Evolutionary conservation across 2,329 filamentous ascomycete genomes (phyloP).

Genomic region (Pseudocercospora ulei): DNA sequence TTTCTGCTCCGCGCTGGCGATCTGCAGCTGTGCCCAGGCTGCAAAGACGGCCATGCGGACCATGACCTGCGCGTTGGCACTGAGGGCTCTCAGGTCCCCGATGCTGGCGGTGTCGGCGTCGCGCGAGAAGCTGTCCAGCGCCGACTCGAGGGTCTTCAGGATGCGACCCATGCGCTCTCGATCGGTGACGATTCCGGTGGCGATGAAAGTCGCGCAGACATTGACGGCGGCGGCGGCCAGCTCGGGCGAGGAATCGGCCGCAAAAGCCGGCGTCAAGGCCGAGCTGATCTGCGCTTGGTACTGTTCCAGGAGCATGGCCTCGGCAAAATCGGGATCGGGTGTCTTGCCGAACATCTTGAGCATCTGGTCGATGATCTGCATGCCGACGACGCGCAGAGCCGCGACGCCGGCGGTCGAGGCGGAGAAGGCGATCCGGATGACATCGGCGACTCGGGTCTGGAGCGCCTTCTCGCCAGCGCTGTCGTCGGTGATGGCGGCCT

Average conservation of each 20-base stretch:
- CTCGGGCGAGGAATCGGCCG: constrained; percentile 88
- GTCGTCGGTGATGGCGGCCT: constrained; percentile 66
- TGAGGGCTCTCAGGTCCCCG: constrained; percentile 83
- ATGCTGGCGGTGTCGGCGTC: constrained; percentile 76
- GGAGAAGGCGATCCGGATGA: constrained; percentile 93
- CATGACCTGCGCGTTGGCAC: constrained; percentile 95
- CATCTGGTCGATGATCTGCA: constrained; percentile 88
- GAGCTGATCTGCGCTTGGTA: constrained; percentile 98
- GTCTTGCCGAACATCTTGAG: constrained; percentile 93
- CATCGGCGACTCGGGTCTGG: constrained; percentile 76
- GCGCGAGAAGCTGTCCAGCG: constrained; percentile 78
- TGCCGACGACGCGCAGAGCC: constrained; percentile 76
- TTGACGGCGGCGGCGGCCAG: constrained; percentile 92
- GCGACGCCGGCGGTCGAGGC: constrained; percentile 90
- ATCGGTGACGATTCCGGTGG: constrained; percentile 93
- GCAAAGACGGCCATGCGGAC: constrained; percentile 96
- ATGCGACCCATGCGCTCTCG: constrained; percentile 98
- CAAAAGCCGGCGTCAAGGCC: constrained; percentile 89
- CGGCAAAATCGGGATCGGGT: constrained; percentile 93
- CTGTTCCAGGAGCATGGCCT: constrained; percentile 90
- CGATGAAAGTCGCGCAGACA: constrained; percentile 95
- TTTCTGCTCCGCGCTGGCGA: constrained; percentile 82
- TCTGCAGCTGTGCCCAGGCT: constrained; percentile 93
- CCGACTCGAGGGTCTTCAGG: constrained; percentile 80
- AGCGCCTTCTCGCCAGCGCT: constrained; percentile 68